Base-by-base conservation (phyloP, 306 rosid genomes). In the Cucurbita argyrosperma region DNA sequence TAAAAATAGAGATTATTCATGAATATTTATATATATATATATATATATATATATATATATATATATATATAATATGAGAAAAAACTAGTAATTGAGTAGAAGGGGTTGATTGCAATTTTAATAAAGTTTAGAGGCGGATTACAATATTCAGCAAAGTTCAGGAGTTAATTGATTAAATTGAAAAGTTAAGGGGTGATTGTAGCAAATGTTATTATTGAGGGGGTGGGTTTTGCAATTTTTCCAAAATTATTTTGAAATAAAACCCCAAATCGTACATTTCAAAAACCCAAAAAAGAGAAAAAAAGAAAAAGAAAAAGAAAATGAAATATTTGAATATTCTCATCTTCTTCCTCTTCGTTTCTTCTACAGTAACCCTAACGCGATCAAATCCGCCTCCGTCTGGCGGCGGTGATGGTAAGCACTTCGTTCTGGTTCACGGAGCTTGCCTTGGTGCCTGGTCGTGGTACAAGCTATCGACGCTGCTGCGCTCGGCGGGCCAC, bases 381-480 rank as follows among this genome's bases (percentile, higher is more conserved):
- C 10, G 10, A 23, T 66, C 72, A 19, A 54, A 66, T 66, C 54
- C 52, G n/a, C 45, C 67, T 9, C 54, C 52, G 39, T 4, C 71
- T 10, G 4, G 30, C 51, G 1, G 4, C 43, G 50, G 67, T 0
- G 47, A 11, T 0, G 46, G 67, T 0, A 73, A 80, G 66, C 84
- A 87, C 18, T 81, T 85, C 56, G 82, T 85, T 38, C 76, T 83
- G 7, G 80, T 87, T 21, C 88, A 87, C 35, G 84, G 91, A 12
- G 77, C 87, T 0, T 82, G 90, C 80, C 85, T 79, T 39, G 87
- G 90, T 1, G 88, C 85, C 23, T 83, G 85, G 88, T 80, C 81
- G 0, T 84, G 90, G 88, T 84, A 77, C 85, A 87, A 84, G 77
- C 67, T 84, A 5, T 39, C 56, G 18, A 5, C 83, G 14, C 51